Evolutionary conservation across 108 stramenopile species (phyloP), one percentile per base, ranked within the genome.

Genomic region (Mayamaea pseudoterrestris): DNA sequence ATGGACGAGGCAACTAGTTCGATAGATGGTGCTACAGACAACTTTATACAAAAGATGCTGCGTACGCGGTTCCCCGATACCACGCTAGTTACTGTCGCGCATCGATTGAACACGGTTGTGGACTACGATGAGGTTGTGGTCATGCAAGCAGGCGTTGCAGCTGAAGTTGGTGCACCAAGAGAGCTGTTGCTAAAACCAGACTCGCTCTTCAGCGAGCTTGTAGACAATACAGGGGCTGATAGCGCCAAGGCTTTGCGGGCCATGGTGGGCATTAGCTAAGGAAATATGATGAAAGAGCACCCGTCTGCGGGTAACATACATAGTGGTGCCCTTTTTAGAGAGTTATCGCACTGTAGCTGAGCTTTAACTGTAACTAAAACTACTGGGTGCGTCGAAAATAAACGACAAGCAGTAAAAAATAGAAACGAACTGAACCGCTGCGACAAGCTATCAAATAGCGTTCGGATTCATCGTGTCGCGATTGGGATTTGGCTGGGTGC

Each of bases 81-180:
- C n/a, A 97, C 96, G 1, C 53, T 94, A 31, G 48, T 97, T 1
- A 93, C 93, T 8, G 78, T 97, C 35, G 93, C 96, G 6, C 96
- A 97, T 49, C 69, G 95, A 12, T 57, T 89, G 5, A 69, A 89
- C 35, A 97, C 96, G 5, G 92, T 97, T 42, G 87, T 97, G 81
- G 96, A 97, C 60, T 95, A 89, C 50, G 93, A 96, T 47, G 61
- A 68, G 14, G 65, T 90, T 18, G 45, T 97, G 26, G 93, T 95
- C 1, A 80, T 97, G 84, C 77, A 74, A 16, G 58, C 78, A 27
- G 96, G 96, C 3, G 49, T 44, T 14, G 90, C 89, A 2, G 87
- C 72, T 13, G 93, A 97, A 51, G 77, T 70, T 27, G 96, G 74
- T 4, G 41, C 83, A 8, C 98, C 98, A 2, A 47, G 49, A 24